Base-by-base conservation (phyloP, 805 yeast species). In the Lachancea sp. region DNA sequence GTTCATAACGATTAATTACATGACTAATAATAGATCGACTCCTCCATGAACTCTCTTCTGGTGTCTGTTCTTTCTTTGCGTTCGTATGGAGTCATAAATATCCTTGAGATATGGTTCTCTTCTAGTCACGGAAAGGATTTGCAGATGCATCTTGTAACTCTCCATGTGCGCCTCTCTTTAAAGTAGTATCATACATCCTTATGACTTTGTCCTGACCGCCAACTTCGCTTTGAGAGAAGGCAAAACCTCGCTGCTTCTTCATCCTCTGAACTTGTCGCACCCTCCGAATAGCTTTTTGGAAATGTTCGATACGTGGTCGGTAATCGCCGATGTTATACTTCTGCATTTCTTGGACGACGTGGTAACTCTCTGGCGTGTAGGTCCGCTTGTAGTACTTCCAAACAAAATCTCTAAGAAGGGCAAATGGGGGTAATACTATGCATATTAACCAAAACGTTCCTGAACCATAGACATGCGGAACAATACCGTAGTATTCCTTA, bases 211-310 rank as follows among this genome's bases (percentile, higher is more conserved):
- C 96, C 65, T 89, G 96, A 26, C 95, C 95, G 40, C 67, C 65
- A 59, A 85, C 96, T 48, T 87, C 96, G 34, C 84, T 88, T 63
- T 92, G 97, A 5, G 97, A 88, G 55, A 92, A 92, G 1, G 99
- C 99, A 70, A 86, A 92, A 5, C 99, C 99, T 65, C 97, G 80
- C 65, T 92, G 98, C 57, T 92, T 92, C 60, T 94, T 84, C 85
- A 92, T 90, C 63, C 99, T 76, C 63, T 90, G 96, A 28, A 92
- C 97, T 64, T 94, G 99, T 64, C 99, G 81, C 18, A 92, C 97
- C 58, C 88, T 92, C 57, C 97, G 75, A 42, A 92, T 92, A 5
- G 97, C 97, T 61, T 83, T 88, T 63, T 92, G 98, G 72, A 92
- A 92, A 48, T 89, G 95, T 51, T 88, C 95, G 75, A 89, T 78